These are phyloP conservation scores for Tricholoma hemisulphureum DNA, from an alignment of 768 basidiomycete genomes.

Conservation along the genomic window DNA sequence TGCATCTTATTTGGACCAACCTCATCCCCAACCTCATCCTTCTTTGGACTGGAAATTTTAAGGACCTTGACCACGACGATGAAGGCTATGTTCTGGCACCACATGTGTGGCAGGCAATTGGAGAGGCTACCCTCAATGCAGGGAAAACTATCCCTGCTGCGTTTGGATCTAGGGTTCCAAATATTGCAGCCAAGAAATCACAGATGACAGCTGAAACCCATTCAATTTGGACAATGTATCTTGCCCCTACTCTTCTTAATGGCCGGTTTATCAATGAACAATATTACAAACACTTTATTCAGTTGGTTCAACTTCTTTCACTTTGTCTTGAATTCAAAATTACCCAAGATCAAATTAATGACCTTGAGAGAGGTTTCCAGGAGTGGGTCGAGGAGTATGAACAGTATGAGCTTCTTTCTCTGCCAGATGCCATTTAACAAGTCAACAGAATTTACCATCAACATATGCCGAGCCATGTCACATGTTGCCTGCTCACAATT, in stretches of 20 bases:
- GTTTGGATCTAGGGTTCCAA: neutral
- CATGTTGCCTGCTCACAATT: slow-evolving; percentile 23
- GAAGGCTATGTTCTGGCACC: too few species aligned
- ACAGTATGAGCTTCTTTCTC: slow-evolving; percentile 23
- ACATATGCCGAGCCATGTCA: slow-evolving; percentile 1
- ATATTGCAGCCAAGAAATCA: neutral
- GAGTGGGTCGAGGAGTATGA: slow-evolving; percentile 40
- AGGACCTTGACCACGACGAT: too few species aligned
- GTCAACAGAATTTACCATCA: slow-evolving; percentile 31
- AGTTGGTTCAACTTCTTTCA: slow-evolving; percentile 36
- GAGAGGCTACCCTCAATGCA: too few species aligned
- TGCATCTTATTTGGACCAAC: too few species aligned
- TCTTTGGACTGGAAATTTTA: too few species aligned
- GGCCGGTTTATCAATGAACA: slow-evolving; percentile 24
- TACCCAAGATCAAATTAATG: slow-evolving; percentile 18
- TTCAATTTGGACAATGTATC: slow-evolving; percentile 37
- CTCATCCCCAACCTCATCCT: too few species aligned
- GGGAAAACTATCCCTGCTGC: neutral
- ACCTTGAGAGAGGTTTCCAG: slow-evolving; percentile 26
- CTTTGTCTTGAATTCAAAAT: slow-evolving; percentile 35
- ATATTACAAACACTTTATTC: slow-evolving; percentile 45
- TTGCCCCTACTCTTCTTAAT: slow-evolving; percentile 37
- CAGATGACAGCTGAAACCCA: slow-evolving; percentile 36
- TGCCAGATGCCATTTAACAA: neutral
- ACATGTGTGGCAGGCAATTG: too few species aligned